Conservation (phyloP, 352 stramenopile species). For the Aphanomyces invadans region DNA sequence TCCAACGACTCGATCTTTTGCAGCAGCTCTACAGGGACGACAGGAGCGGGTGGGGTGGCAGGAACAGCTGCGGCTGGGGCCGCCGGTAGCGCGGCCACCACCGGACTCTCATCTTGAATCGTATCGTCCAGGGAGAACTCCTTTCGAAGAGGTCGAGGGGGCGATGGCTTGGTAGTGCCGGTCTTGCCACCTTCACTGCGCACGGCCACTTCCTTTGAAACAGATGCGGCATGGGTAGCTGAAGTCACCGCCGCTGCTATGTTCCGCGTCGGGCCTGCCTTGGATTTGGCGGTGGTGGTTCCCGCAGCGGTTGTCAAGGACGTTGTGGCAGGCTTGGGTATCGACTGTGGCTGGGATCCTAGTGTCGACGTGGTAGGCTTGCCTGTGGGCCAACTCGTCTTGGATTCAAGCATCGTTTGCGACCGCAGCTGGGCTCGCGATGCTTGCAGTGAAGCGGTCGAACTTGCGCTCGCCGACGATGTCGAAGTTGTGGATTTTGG, state of each 20-base stretch:
- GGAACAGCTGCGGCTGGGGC: background rate
- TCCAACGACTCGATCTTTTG: conserved; percentile 12
- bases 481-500: background rate
- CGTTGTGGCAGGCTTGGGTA: background rate
- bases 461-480: background rate
- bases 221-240: too few relatives aligned
- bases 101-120: background rate
- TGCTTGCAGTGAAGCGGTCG: background rate
- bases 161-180: background rate
- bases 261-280: too few relatives aligned
- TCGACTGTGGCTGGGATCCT: background rate
- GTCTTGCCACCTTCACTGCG: background rate
- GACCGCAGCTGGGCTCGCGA: background rate
- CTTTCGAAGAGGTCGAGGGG: background rate
- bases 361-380: background rate
- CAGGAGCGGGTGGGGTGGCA: background rate
- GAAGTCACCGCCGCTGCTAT: too few relatives aligned
- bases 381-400: background rate
- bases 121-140: background rate
- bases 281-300: background rate
- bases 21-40: background rate
- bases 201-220: background rate
- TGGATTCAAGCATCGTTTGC: conserved; percentile 8
- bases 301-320: background rate
- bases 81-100: background rate